Evolutionary conservation across 768 basidiomycete species (phyloP), one percentile per base, ranked within the genome.

Genomic region (Butyriboletus loyo): DNA sequence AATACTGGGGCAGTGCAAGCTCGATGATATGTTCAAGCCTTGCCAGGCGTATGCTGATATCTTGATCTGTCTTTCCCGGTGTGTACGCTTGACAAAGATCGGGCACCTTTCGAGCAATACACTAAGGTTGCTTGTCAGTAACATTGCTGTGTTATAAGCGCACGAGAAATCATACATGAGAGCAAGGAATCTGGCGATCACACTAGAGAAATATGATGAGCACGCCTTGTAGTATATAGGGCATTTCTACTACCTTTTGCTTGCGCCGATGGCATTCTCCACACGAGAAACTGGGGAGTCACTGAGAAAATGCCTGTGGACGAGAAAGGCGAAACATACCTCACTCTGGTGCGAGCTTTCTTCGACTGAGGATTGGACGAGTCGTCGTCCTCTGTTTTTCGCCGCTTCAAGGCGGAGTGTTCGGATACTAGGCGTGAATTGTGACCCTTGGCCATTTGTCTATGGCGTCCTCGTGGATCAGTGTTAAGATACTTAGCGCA

Each of bases 191-290:
- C 72, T 91, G 89, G 54, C 90, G 82, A 70, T 93, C 88, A 73
- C 90, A 93, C 88, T 92, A 31, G 38, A 44, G 10, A 49, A 43
- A 56, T n/a, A 7, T 32, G 25, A 47, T 69, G 5, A 70, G 66
- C 24, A 42, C 35, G 41, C 28, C 42, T 44, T 49, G 50, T 58
- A 53, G 62, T 59, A 43, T 15, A 57, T 28, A 56, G 34, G 27
- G 44, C 49, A 32, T 25, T 22, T 34, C 22, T 42, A 52, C 8
- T 50, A 87, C 89, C 80, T 92, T 92, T 72, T 93, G 90, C 67
- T 93, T 93, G 55, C 90, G 77, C 21, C 90, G 82, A 73, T 92
- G 91, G 57, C 91, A 92, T 73, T 93, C 90, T 17, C 87, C 87
- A 52, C 89, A 91, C 9, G 89, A 90, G 59, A 89, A 91, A 69